A percentile compares a stretch with the other conserved stretches of the same genome.
phyloP scores from a whole-genome alignment of 257 asterid genomes.

The Fraxinus anomala region DNA sequence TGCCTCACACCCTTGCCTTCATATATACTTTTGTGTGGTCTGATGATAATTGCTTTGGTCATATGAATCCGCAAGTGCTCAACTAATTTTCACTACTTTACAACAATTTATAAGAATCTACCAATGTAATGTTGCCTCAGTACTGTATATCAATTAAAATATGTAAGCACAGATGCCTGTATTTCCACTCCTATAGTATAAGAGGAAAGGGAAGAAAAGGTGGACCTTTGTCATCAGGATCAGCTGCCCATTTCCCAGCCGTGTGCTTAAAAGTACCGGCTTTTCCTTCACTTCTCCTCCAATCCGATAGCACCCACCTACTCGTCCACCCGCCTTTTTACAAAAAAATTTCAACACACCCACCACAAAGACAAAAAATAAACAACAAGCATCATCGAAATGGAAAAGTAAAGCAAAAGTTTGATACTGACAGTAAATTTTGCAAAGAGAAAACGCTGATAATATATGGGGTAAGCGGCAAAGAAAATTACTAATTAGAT shows the following conservation, averaged over 20 bases:
- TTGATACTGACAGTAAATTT: neutral
- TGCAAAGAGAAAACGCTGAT: neutral
- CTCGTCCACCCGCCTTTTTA: slow-evolving; percentile 79
- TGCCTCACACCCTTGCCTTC: no score
- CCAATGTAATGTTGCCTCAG: neutral
- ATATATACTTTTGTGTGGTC: no score
- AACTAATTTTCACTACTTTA: no score
- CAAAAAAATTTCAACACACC: neutral
- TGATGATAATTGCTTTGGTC: no score
- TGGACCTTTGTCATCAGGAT: slow-evolving; percentile 88
- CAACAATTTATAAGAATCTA: neutral
- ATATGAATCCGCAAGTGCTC: no score
- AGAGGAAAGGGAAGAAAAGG: neutral
- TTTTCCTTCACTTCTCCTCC: slow-evolving; percentile 92
- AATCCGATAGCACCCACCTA: slow-evolving; percentile 88
- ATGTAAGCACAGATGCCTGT: neutral
- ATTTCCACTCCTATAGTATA: neutral
- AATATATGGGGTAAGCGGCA: no score
- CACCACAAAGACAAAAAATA: slow-evolving; percentile 8
- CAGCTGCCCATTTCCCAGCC: slow-evolving; percentile 91
- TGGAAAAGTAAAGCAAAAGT: neutral
- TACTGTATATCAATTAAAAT: neutral
- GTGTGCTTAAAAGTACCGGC: slow-evolving; percentile 89
- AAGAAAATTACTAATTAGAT: no score
- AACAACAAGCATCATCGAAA: neutral